Conservation (phyloP, 1,284 basidiomycete genomes). For the Heterobasidion parviporum region DNA sequence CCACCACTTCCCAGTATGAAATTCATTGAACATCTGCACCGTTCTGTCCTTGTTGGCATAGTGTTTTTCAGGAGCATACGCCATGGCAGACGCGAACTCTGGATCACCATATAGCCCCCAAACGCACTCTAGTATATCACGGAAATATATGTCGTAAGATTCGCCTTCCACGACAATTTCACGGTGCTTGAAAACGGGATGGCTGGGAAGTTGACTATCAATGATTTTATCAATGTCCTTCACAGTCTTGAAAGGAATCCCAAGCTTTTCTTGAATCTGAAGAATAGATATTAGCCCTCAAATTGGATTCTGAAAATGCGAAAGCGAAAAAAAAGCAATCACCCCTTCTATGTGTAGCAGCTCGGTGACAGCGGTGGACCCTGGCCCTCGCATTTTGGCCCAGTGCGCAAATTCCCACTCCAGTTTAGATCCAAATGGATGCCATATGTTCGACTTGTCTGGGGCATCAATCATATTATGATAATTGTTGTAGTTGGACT, state of each 20-base stretch:
- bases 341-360: constrained; percentile 14
- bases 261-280: constrained; percentile 16
- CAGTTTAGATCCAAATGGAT: constrained; percentile 9
- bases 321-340: too few relatives aligned
- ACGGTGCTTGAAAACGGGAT: constrained; percentile 12
- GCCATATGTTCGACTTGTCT: neutral
- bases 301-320: neutral
- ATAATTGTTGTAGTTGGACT: too few relatives aligned
- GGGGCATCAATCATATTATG: too few relatives aligned
- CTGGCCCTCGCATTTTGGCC: constrained; percentile 12
- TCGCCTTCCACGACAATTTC: constrained; percentile 7
- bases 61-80: neutral
- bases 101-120: neutral
- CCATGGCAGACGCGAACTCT: neutral
- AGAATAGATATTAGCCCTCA: neutral
- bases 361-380: constrained; percentile 13
- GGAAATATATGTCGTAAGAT: neutral
- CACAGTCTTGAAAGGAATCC: constrained; percentile 20
- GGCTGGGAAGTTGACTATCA: constrained; percentile 15
- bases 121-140: neutral
- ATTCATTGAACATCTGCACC: neutral
- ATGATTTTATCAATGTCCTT: constrained; percentile 23
- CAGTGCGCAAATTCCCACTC: constrained; percentile 15
- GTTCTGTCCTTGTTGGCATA: neutral
- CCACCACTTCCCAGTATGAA: constrained; percentile 3